Evolutionary conservation across 208 protist genomes (phyloP).

Genomic region (Leptomonas pyrrhocoris): DNA sequence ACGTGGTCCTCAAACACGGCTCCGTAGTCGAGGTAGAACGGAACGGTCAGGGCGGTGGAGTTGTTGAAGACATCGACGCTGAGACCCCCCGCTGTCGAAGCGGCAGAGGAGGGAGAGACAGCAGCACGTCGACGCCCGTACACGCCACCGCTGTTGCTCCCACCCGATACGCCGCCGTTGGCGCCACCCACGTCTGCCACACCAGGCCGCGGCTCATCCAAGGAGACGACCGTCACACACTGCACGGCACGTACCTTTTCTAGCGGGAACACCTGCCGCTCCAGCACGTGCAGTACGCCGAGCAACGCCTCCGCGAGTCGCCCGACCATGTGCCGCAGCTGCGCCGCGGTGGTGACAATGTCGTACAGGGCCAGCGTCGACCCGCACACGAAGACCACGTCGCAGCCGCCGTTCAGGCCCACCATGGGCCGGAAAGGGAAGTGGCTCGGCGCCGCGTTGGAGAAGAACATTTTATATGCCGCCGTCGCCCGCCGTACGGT

Average conservation of each 20-base stretch:
- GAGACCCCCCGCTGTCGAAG: constrained; percentile 3
- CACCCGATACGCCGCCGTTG: not conserved
- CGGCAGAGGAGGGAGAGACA: not conserved
- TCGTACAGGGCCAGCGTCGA: constrained; percentile 76
- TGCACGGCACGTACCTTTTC: constrained; percentile 68
- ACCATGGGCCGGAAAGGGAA: constrained; percentile 75
- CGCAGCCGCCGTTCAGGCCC: constrained; percentile 80
- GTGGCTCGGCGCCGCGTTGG: constrained; percentile 58
- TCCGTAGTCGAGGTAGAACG: constrained; percentile 76
- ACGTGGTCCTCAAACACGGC: constrained; percentile 74
- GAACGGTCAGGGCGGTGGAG: constrained; percentile 35
- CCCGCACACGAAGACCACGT: constrained; percentile 74
- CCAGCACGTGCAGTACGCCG: constrained; percentile 74
- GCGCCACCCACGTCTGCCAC: not conserved
- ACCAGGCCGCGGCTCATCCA: constrained; percentile 50
- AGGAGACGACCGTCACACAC: constrained; percentile 76
- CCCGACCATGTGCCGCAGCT: constrained; percentile 44
- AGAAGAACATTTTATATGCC: constrained; percentile 80
- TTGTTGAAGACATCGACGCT: constrained; percentile 28
- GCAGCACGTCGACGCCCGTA: not conserved
- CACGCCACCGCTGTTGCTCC: not conserved
- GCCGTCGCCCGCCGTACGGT: constrained; percentile 65
- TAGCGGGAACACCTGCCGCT: constrained; percentile 63
- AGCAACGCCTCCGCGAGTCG: constrained; percentile 82
- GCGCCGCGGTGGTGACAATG: constrained; percentile 61